phyloP scores from a whole-genome alignment of 2,329 filamentous ascomycete genomes.

The Penicillium freii region DNA sequence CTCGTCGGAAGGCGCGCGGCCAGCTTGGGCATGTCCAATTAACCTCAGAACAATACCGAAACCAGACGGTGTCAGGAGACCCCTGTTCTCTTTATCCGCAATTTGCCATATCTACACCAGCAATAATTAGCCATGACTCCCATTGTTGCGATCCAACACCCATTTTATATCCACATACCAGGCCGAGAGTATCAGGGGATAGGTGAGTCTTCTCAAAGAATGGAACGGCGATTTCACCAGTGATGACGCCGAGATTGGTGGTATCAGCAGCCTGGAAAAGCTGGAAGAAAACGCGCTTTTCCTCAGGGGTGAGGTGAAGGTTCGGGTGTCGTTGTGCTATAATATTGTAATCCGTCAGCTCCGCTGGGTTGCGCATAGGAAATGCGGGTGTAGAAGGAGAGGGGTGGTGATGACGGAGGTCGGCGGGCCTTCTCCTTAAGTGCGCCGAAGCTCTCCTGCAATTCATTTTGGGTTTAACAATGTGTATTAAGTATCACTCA shows the following conservation, averaged over 20 bases:
- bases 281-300: conserved; percentile 90
- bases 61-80: conserved; percentile 85
- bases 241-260: conserved; percentile 88
- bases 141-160: neutral
- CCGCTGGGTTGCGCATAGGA: conserved; percentile 14
- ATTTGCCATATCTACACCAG: conserved; percentile 91
- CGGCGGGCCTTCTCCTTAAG: conserved; percentile 27
- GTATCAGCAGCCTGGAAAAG: conserved; percentile 91
- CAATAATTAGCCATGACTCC: conserved; percentile 5
- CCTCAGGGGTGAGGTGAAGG: conserved; percentile 83
- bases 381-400: conserved; percentile 7
- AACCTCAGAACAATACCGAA: conserved; percentile 91
- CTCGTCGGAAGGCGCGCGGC: conserved; percentile 75
- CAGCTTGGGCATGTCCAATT: conserved; percentile 92
- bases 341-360: conserved; percentile 25
- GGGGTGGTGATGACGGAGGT: conserved; percentile 18
- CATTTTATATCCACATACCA: conserved; percentile 59
- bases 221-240: conserved; percentile 91
- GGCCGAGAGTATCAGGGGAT: conserved; percentile 78
- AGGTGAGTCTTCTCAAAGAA: conserved; percentile 97
- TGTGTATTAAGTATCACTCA: conserved; percentile 18
- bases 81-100: conserved; percentile 93
- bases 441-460: conserved; percentile 13
- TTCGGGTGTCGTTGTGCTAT: conserved; percentile 53
- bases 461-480: neutral